phyloP scores from a whole-genome alignment of 495 filamentous ascomycete species.

The Talaromyces liani region DNA sequence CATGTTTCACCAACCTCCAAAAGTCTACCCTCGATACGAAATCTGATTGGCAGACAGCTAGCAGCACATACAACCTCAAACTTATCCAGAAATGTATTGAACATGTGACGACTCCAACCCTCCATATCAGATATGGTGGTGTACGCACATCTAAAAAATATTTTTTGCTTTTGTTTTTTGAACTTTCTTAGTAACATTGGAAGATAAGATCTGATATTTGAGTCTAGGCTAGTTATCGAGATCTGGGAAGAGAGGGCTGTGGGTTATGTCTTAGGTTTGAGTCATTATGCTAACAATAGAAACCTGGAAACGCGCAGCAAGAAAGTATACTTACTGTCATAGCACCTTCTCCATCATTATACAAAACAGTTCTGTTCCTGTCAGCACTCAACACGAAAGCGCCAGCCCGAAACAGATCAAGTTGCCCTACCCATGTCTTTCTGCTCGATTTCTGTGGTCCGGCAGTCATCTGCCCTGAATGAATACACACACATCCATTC shows the following conservation, averaged over 20 bases:
- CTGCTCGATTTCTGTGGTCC: background rate
- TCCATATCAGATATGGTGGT: background rate
- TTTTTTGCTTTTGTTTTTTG: background rate
- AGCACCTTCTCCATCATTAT: background rate
- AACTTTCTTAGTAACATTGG: background rate
- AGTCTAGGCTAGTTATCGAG: background rate
- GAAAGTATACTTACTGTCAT: background rate
- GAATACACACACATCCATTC: background rate
- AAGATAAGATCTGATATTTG: background rate
- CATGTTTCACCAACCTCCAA: conserved; percentile 1
- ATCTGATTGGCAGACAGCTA: background rate
- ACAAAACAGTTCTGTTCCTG: background rate
- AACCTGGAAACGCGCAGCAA: background rate
- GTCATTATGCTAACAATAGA: background rate
- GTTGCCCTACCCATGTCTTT: background rate
- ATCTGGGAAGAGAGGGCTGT: background rate
- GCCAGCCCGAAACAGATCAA: background rate
- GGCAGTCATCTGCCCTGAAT: background rate
- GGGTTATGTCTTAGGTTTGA: background rate
- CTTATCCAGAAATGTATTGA: background rate
- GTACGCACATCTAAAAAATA: background rate
- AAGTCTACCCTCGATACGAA: background rate
- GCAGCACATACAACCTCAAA: background rate
- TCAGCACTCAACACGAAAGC: background rate
- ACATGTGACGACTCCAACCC: background rate